These are phyloP conservation scores for Heimioporus sp. DNA, from an alignment of 768 basidiomycete genomes.

Conservation along the genomic window DNA sequence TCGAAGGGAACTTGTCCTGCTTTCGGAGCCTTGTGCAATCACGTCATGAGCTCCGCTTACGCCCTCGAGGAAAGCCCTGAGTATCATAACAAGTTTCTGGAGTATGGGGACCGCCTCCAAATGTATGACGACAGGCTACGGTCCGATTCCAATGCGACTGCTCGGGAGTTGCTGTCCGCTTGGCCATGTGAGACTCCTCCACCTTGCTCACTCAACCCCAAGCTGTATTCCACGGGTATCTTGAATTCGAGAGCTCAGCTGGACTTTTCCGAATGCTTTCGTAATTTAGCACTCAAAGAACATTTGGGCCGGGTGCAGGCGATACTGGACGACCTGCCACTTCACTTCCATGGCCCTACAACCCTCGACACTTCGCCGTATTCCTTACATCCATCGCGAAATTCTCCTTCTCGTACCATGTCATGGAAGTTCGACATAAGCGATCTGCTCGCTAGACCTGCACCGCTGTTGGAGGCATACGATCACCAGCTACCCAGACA, in stretches of 20 bases:
- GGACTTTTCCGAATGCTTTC: slow-evolving; percentile 11
- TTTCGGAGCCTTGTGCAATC: neutral
- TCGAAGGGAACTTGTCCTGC: slow-evolving; percentile 3
- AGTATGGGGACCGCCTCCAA: neutral
- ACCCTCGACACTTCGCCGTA: neutral
- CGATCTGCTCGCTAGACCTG: neutral
- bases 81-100: neutral
- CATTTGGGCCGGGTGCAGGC: neutral
- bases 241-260: neutral
- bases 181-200: slow-evolving; percentile 18
- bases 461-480: neutral
- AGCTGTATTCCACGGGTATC: neutral
- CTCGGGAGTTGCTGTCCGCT: slow-evolving; percentile 3
- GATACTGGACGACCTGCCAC: neutral
- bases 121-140: neutral
- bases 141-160: neutral
- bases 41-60: neutral
- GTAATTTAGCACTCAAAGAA: slow-evolving; percentile 10
- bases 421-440: neutral
- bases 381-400: neutral
- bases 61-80: slow-evolving; percentile 8
- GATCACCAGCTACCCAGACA: neutral
- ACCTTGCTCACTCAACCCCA: neutral
- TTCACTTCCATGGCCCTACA: neutral
- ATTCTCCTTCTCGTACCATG: neutral